Conservation (phyloP, 2,329 filamentous ascomycete species). For the Penicillium sp. region DNA sequence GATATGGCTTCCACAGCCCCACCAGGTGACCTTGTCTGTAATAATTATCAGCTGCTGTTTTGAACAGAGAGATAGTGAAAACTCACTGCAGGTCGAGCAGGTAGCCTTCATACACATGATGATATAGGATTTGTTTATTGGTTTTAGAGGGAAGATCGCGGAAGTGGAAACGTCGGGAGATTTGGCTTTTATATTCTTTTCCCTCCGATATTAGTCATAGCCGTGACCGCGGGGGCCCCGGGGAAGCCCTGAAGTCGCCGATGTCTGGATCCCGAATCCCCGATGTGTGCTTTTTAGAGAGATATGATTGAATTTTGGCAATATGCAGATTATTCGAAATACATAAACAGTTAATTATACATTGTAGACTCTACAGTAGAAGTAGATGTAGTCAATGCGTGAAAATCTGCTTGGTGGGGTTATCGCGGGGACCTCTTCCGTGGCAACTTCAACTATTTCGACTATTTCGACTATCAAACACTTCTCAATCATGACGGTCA, state of each 20-base stretch:
- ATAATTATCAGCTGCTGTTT: conserved; percentile 10
- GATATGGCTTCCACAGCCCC: conserved; percentile 64
- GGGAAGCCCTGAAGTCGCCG: conserved; percentile 15
- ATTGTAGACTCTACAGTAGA: not conserved
- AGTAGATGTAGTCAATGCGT: not conserved
- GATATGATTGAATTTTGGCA: conserved; percentile 1
- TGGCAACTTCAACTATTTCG: not conserved
- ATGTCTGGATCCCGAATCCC: conserved; percentile 28
- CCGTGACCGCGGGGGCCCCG: not conserved
- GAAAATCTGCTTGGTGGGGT: not conserved
- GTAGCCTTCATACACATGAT: conserved; percentile 65
- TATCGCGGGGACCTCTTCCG: conserved; percentile 3
- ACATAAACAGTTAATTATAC: not conserved
- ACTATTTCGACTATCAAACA: not conserved
- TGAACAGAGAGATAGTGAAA: not conserved
- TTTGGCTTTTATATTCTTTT: conserved; percentile 20
- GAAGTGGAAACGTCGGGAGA: conserved; percentile 1
- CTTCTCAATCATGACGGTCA: conserved; percentile 36
- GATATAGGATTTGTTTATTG: not conserved
- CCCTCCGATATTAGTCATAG: conserved; percentile 24
- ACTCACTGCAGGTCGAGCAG: conserved; percentile 64
- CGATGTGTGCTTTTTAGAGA: conserved; percentile 10
- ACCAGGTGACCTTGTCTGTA: conserved; percentile 62
- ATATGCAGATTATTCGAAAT: not conserved
- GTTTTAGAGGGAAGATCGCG: not conserved